A percentile compares a stretch with the other conserved stretches of the same genome.
Conservation (phyloP, 73 alveolate genomes). For the Paramecium primaurelia region DNA sequence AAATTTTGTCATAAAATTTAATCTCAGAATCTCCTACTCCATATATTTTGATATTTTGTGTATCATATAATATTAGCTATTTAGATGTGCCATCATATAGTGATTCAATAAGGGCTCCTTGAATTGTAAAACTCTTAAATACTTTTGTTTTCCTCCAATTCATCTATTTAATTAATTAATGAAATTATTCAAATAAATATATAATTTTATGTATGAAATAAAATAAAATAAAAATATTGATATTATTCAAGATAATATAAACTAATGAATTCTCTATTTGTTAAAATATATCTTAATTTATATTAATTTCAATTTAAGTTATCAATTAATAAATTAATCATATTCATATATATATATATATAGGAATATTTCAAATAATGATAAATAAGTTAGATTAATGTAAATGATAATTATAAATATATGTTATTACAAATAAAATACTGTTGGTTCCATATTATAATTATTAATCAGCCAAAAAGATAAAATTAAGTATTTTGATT, state of each 20-base stretch:
- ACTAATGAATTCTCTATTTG: too few species aligned
- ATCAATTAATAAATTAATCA: too few species aligned
- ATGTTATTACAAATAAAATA: background rate
- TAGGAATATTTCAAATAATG: background rate
- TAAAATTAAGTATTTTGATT: background rate
- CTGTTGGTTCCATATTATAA: background rate
- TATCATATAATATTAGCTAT: background rate
- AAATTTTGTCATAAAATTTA: background rate
- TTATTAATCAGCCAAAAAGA: background rate
- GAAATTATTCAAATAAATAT: background rate
- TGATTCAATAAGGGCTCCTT: constrained; percentile 6
- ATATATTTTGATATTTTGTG: background rate
- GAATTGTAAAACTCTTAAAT: background rate
- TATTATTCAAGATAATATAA: background rate
- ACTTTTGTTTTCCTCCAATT: constrained; percentile 27
- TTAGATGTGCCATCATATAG: background rate
- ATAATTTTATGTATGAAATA: background rate
- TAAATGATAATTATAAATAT: too few species aligned
- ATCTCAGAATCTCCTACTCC: background rate
- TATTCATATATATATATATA: too few species aligned
- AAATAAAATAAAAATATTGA: background rate
- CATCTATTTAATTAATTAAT: background rate
- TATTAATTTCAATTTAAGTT: too few species aligned
- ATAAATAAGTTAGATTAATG: background rate
- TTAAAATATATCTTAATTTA: too few species aligned